These are phyloP conservation scores for Exophiala lecanii-corni DNA, from an alignment of 2,329 filamentous ascomycete genomes.

Conservation along the genomic window DNA sequence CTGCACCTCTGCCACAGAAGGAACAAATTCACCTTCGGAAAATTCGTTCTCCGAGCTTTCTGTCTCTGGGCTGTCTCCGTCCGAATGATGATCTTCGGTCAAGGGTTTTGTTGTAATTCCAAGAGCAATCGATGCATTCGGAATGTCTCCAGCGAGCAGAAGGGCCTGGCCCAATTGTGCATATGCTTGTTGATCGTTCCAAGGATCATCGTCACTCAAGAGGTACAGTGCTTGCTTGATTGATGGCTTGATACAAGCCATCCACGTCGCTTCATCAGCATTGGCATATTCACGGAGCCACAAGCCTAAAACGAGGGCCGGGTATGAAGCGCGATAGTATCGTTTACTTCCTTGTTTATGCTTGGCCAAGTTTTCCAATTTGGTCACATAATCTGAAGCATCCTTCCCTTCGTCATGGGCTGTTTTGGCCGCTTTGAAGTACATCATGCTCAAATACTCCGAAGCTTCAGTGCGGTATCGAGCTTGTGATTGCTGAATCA, in stretches of 20 bases:
- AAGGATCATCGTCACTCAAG: conserved; percentile 9
- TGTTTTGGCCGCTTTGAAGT: no score
- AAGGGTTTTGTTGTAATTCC: no score
- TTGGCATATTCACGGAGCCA: conserved; percentile 12
- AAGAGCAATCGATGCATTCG: conserved; percentile 8
- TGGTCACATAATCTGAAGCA: no score
- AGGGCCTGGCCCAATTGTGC: conserved; percentile 5
- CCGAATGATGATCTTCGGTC: conserved; percentile 6
- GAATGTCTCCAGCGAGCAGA: conserved; percentile 5
- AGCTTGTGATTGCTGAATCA: no score
- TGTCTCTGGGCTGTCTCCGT: conserved; percentile 2
- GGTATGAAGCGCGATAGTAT: conserved; percentile 7
- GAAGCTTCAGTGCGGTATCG: no score
- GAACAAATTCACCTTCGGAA: no score
- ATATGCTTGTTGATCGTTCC: conserved; percentile 9
- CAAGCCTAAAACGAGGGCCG: conserved; percentile 8
- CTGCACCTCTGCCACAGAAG: no score
- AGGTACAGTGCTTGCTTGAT: conserved; percentile 2
- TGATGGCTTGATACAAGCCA: conserved; percentile 1
- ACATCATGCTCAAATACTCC: no score
- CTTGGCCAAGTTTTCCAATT: no score
- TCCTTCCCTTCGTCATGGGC: no score
- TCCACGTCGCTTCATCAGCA: no score
- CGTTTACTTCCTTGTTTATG: conserved; percentile 1
- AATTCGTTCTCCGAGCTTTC: no score